Percentiles rank a stretch among this genome's conserved stretches.
These are phyloP conservation scores for Verruconis gallopava DNA, from an alignment of 2,329 filamentous ascomycete genomes.

Conservation along the genomic window DNA sequence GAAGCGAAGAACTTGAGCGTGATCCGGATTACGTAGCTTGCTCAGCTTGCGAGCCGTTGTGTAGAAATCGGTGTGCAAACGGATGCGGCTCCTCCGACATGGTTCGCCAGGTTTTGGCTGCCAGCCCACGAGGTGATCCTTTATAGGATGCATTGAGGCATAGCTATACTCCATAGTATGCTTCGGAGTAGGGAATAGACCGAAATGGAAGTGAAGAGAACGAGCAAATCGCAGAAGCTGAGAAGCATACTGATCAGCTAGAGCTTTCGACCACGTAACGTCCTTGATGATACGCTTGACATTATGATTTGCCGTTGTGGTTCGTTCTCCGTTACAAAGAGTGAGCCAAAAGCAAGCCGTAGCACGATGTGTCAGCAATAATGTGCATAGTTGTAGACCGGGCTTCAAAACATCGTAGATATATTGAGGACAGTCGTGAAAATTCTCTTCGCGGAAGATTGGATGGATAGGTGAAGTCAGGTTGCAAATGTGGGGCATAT, in stretches of 20 bases:
- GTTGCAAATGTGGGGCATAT: slow-evolving; percentile 16
- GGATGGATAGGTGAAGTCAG: slow-evolving; percentile 25
- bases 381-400: slow-evolving; percentile 21
- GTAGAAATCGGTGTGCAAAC: slow-evolving; percentile 27
- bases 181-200: slow-evolving; percentile 21
- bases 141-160: slow-evolving; percentile 25
- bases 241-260: slow-evolving; percentile 18
- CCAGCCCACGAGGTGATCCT: slow-evolving; percentile 25
- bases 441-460: slow-evolving; percentile 25
- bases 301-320: background rate
- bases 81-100: slow-evolving; percentile 25
- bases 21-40: slow-evolving; percentile 23
- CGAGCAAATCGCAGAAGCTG: slow-evolving; percentile 22
- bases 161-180: slow-evolving; percentile 20
- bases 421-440: slow-evolving; percentile 25
- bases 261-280: slow-evolving; percentile 21
- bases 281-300: slow-evolving; percentile 22
- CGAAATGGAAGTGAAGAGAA: slow-evolving; percentile 27
- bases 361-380: slow-evolving; percentile 22
- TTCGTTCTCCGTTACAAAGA: slow-evolving; percentile 23
- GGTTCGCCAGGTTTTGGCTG: slow-evolving; percentile 23
- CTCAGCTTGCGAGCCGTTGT: slow-evolving; percentile 27
- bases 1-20: slow-evolving; percentile 28
- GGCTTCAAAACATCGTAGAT: slow-evolving; percentile 27
- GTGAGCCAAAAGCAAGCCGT: slow-evolving; percentile 27